These are phyloP conservation scores for Globisporangium solare DNA, from an alignment of 352 stramenopile species.

Conservation along the genomic window DNA sequence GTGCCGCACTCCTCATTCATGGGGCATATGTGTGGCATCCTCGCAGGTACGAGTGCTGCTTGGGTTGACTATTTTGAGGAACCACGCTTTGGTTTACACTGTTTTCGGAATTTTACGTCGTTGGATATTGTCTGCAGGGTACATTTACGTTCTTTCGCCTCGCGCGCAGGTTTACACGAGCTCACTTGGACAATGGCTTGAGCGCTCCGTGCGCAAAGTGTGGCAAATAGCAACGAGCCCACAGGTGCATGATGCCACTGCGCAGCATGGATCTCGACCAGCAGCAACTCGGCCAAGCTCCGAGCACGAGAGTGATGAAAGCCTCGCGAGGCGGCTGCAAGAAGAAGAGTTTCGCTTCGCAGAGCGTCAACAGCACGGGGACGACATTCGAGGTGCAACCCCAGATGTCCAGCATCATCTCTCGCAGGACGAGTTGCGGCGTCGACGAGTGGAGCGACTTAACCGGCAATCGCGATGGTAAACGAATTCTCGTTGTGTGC, in stretches of 20 bases:
- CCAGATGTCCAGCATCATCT: conserved; percentile 2
- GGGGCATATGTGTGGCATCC: conserved; percentile 82
- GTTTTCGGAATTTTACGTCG: too few species aligned
- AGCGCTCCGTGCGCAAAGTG: conserved; percentile 3
- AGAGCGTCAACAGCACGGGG: neutral
- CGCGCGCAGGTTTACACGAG: conserved; percentile 1
- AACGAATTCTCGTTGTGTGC: too few species aligned
- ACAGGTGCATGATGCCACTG: too few species aligned
- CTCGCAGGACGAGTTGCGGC: conserved; percentile 24
- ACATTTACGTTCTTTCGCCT: conserved; percentile 16
- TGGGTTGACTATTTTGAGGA: neutral
- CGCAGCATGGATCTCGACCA: neutral
- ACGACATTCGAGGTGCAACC: neutral
- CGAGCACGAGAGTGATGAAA: conserved; percentile 14
- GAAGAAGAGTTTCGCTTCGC: conserved; percentile 19
- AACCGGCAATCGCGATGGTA: conserved; percentile 2
- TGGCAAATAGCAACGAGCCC: neutral
- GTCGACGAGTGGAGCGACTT: conserved; percentile 23
- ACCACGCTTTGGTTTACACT: neutral
- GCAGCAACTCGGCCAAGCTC: neutral
- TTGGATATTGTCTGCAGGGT: conserved; percentile 2
- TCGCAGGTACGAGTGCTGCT: conserved; percentile 43
- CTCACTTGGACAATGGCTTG: neutral
- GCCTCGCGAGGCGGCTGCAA: conserved; percentile 20
- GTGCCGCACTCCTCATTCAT: conserved; percentile 82